These are phyloP conservation scores for Debaryomyces castellii DNA, from an alignment of 805 yeast species.

Conservation along the genomic window DNA sequence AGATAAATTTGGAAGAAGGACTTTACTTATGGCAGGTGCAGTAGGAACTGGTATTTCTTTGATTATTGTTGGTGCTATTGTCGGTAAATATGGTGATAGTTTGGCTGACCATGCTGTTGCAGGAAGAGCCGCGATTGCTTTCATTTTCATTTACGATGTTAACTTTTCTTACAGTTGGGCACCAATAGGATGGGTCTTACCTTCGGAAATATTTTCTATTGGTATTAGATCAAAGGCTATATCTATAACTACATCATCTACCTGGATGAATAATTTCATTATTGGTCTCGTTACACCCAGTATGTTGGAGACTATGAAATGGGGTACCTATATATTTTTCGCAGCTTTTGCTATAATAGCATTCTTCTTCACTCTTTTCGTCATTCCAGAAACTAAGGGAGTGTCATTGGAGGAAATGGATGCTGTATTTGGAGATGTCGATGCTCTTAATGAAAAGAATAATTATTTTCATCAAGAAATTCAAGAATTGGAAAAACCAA, in stretches of 20 bases:
- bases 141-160: constrained; percentile 29
- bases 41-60: constrained; percentile 30
- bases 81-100: constrained; percentile 16
- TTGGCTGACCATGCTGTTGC: constrained; percentile 14
- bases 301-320: constrained; percentile 26
- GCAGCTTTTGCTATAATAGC: constrained; percentile 40
- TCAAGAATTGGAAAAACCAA: background rate
- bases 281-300: constrained; percentile 37
- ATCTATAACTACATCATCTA: constrained; percentile 33
- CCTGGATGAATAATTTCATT: constrained; percentile 37
- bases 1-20: constrained; percentile 35
- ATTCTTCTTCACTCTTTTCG: constrained; percentile 47
- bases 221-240: constrained; percentile 36
- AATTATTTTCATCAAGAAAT: background rate
- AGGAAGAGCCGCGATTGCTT: constrained; percentile 35
- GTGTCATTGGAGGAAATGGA: constrained; percentile 75
- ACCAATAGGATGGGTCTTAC: constrained; percentile 38
- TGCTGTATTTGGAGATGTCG: constrained; percentile 19
- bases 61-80: constrained; percentile 21
- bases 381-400: constrained; percentile 69
- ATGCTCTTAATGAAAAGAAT: constrained; percentile 4
- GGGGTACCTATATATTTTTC: constrained; percentile 40
- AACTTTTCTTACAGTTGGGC: constrained; percentile 39
- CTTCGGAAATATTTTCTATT: constrained; percentile 36
- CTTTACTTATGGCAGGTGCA: constrained; percentile 32